phyloP scores from a whole-genome alignment of 2,329 filamentous ascomycete species.

The Ampelomyces quisqualis region DNA sequence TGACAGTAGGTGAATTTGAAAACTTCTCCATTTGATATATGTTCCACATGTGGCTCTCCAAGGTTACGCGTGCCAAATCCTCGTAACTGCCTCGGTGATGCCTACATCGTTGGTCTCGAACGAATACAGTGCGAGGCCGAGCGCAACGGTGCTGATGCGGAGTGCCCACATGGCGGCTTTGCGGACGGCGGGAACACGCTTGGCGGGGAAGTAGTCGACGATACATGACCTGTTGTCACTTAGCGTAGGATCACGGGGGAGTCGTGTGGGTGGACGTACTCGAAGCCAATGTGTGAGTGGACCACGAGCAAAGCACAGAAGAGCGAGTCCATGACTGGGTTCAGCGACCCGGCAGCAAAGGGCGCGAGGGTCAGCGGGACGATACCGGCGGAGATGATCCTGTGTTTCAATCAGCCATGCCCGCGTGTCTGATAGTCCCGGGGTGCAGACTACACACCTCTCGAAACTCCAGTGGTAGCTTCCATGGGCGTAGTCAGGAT shows the following conservation, averaged over 20 bases:
- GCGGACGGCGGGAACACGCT: slow-evolving; percentile 66
- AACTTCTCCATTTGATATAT: slow-evolving; percentile 5
- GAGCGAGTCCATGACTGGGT: slow-evolving; percentile 83
- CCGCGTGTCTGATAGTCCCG: no score
- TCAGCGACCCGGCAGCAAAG: slow-evolving; percentile 87
- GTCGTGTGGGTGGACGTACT: slow-evolving; percentile 54
- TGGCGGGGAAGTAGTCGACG: slow-evolving; percentile 84
- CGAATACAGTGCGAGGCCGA: slow-evolving; percentile 89
- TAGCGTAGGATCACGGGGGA: slow-evolving; percentile 52
- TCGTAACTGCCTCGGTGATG: slow-evolving; percentile 82
- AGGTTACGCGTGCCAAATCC: slow-evolving; percentile 89
- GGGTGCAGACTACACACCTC: no score
- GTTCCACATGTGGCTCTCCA: slow-evolving; percentile 40
- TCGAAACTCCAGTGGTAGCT: slow-evolving; percentile 99
- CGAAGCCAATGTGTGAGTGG: slow-evolving; percentile 95
- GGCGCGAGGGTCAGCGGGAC: slow-evolving; percentile 86
- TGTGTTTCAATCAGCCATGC: no score
- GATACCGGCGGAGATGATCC: slow-evolving; percentile 73
- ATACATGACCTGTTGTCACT: slow-evolving; percentile 62
- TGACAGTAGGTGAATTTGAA: no score
- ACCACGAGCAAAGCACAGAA: slow-evolving; percentile 81
- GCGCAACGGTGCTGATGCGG: slow-evolving; percentile 73
- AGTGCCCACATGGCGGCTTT: slow-evolving; percentile 74
- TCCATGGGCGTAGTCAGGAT: slow-evolving; percentile 74
- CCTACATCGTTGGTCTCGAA: slow-evolving; percentile 99